These are phyloP conservation scores for Chenopodium berlandieri DNA, from an alignment of 148 eudicot species.

Conservation along the genomic window DNA sequence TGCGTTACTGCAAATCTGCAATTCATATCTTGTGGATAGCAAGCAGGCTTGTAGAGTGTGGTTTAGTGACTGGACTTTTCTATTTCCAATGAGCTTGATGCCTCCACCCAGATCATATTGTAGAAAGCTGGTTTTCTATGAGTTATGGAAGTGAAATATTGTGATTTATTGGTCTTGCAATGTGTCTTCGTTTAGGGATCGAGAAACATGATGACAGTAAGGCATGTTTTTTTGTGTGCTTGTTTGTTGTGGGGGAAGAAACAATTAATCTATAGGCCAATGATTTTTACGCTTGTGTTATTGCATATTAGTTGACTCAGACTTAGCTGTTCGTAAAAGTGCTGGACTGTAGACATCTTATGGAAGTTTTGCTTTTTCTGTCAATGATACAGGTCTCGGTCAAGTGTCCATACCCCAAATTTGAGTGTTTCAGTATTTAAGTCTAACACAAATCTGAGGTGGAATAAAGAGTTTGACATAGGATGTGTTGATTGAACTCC, in stretches of 20 bases:
- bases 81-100: not conserved
- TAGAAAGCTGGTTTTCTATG: not conserved
- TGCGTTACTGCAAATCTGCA: not conserved
- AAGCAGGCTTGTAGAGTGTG: not conserved
- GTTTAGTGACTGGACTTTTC: not conserved
- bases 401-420: not conserved
- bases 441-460: not conserved
- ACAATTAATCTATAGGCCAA: not conserved
- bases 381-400: not conserved
- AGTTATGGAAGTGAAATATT: not conserved
- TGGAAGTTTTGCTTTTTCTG: not conserved
- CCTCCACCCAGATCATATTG: not conserved
- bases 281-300: not conserved
- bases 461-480: not conserved
- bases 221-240: not conserved
- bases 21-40: not conserved
- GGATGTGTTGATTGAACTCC: not conserved
- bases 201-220: not conserved
- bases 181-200: not conserved
- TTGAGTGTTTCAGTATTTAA: not conserved
- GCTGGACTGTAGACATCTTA: not conserved
- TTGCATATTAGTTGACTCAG: not conserved
- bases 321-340: not conserved
- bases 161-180: not conserved
- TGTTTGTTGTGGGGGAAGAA: not conserved